Percentiles rank a stretch among this genome's conserved stretches.
Evolutionary conservation across 768 basidiomycete species (phyloP).

Genomic region (Clitopilus passeckerianus): DNA sequence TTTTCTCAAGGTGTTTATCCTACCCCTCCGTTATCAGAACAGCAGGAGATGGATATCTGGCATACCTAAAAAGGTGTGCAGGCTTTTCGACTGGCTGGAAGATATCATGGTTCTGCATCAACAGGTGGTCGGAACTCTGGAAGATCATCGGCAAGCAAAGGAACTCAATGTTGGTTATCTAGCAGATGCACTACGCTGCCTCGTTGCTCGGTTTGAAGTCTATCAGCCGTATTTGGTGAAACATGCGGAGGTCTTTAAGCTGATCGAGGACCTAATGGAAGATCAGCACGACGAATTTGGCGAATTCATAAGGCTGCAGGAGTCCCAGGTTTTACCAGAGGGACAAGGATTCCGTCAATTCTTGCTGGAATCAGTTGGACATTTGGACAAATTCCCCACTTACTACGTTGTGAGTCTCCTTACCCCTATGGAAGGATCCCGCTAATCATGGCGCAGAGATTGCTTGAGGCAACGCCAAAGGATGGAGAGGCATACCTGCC

Average conservation of each 20-base stretch:
- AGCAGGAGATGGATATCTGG: slow-evolving; percentile 77
- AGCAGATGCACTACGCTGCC: slow-evolving; percentile 53
- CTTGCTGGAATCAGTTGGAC: slow-evolving; percentile 63
- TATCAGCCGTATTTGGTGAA: slow-evolving; percentile 85
- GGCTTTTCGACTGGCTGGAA: slow-evolving; percentile 85
- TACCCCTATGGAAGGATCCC: neutral
- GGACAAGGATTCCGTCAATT: slow-evolving; percentile 65
- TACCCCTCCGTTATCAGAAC: slow-evolving; percentile 70
- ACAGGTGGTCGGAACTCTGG: slow-evolving; percentile 41
- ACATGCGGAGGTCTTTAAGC: slow-evolving; percentile 52
- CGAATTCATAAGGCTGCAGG: slow-evolving; percentile 75
- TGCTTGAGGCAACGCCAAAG: slow-evolving; percentile 66
- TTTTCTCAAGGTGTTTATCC: slow-evolving; percentile 69
- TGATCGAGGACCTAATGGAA: slow-evolving; percentile 44
- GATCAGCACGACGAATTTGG: slow-evolving; percentile 70
- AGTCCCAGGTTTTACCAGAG: slow-evolving; percentile 44
- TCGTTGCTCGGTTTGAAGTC: slow-evolving; percentile 67
- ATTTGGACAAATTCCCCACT: slow-evolving; percentile 60
- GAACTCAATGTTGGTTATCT: slow-evolving; percentile 44
- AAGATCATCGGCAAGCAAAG: slow-evolving; percentile 33
- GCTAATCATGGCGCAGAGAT: slow-evolving; percentile 38
- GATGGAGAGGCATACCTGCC: slow-evolving; percentile 67
- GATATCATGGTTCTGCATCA: slow-evolving; percentile 78
- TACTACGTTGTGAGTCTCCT: slow-evolving; percentile 61
- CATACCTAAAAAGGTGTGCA: slow-evolving; percentile 63